Evolutionary conservation across 305 asterid genomes (phyloP), one percentile per base, ranked within the genome.

Genomic region (Fraxinus velutina): DNA sequence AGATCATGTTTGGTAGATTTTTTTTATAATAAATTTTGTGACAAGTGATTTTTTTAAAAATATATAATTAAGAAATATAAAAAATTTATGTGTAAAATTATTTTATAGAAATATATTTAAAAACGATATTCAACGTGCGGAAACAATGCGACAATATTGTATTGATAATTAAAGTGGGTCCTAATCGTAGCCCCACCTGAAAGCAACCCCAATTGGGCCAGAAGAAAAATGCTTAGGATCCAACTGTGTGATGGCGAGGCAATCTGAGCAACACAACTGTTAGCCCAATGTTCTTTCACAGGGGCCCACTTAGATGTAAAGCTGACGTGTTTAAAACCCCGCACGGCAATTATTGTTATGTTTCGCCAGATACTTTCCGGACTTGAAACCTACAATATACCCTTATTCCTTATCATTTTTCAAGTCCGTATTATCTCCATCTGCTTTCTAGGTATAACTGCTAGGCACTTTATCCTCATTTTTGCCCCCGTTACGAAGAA

Each of bases 371-470:
- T 32, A 27, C 10, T 22, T 12, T 57, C 21, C 90, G 93, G 91
- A 88, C 22, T 78, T 79, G 68, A 90, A 60, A 78, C 55, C 73
- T 4, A 50, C 74, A 22, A 57, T 83, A 39, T 78, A 86, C 78
- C 55, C 77, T 52, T 80, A 80, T 84, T 73, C 19, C 81, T 32
- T 21, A 5, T 30, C 33, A 36, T 9, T 5, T 57, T 79, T 89
- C 78, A 73, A 75, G 84, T 88, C 94, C 93, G 83, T n/a, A 1
- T 27, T 76, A 70, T 30, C 70, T 30, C 29, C 78, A 57, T 30
- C 70, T 27, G 74, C 80, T 80, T 88, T 76, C 78, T 89, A 88
- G 83, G 82, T 86, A 1, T 21, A 47, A 76, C 78, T 84, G 62
- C 12, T 4, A 17, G 19, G 42, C 42, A 17, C 9, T 75, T 6